phyloP scores from a whole-genome alignment of 129 eudicot species.

The Sambucus nigra region DNA sequence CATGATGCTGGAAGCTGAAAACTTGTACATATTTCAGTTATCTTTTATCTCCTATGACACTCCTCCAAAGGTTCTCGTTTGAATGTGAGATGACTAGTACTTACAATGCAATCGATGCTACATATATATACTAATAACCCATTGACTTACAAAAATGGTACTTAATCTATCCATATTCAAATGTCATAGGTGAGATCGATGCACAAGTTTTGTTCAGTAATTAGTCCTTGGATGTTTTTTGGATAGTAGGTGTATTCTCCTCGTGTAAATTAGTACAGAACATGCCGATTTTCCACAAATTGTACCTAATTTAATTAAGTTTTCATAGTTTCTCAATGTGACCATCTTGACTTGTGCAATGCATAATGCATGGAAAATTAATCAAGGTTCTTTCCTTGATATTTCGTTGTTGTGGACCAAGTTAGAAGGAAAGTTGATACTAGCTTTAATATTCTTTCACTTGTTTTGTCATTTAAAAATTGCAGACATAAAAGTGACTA shows the following conservation, averaged over 20 bases:
- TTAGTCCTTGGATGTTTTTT: slow-evolving; percentile 23
- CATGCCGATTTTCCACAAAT: slow-evolving; percentile 7
- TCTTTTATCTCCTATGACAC: slow-evolving; percentile 7
- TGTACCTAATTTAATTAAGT: slow-evolving; percentile 16
- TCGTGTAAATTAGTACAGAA: background rate
- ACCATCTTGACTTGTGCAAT: slow-evolving; percentile 13
- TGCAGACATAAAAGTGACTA: background rate
- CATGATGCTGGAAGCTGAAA: slow-evolving; percentile 25
- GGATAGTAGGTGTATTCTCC: background rate
- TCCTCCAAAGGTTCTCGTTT: slow-evolving; percentile 8
- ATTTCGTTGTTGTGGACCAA: slow-evolving; percentile 16
- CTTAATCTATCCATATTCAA: background rate
- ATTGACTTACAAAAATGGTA: background rate
- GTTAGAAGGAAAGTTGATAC: background rate
- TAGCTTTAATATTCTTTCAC: background rate
- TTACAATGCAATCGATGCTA: slow-evolving; percentile 4
- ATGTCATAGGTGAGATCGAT: slow-evolving; percentile 14
- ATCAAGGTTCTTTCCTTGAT: slow-evolving; percentile 10
- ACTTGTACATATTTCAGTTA: slow-evolving; percentile 27
- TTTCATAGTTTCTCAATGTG: slow-evolving; percentile 15
- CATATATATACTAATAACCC: slow-evolving; percentile 19
- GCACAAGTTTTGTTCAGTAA: slow-evolving; percentile 5
- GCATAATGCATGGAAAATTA: slow-evolving; percentile 20
- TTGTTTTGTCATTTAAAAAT: background rate
- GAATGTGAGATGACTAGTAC: slow-evolving; percentile 21